Evolutionary conservation across 2,329 filamentous ascomycete genomes (phyloP).

Genomic region (Paraphaeosphaeria sporulosa): DNA sequence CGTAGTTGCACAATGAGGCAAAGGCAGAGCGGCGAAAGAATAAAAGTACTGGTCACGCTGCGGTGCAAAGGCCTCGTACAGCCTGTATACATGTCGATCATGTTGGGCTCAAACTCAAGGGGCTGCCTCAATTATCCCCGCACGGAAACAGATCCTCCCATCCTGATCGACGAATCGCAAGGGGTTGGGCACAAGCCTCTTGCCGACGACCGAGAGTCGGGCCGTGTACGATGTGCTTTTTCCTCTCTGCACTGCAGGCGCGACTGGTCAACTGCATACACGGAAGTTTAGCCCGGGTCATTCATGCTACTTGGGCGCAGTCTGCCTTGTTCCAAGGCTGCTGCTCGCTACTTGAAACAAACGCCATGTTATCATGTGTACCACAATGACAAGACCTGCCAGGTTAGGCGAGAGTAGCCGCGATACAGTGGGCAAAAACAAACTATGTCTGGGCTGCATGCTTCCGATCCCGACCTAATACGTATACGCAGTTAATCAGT

Average conservation of each 20-base stretch:
- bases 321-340: background rate
- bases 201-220: background rate
- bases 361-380: background rate
- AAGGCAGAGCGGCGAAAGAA: background rate
- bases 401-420: too few species aligned
- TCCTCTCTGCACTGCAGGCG: background rate
- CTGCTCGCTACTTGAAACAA: constrained; percentile 4
- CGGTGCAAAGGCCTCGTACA: too few species aligned
- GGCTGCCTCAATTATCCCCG: background rate
- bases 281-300: background rate
- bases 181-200: background rate
- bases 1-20: background rate
- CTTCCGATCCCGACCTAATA: background rate
- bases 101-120: background rate
- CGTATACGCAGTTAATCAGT: too few species aligned
- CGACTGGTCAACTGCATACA: background rate
- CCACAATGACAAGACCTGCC: background rate
- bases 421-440: background rate
- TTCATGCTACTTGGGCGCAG: background rate
- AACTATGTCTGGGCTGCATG: background rate
- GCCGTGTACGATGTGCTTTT: background rate
- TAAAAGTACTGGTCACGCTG: background rate
- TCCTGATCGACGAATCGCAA: background rate
- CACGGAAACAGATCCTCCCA: background rate
- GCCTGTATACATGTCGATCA: background rate